Percentiles rank a stretch among this genome's conserved stretches.
Evolutionary conservation across 768 basidiomycete genomes (phyloP).

Genomic region (Podaxis mareebaensis): DNA sequence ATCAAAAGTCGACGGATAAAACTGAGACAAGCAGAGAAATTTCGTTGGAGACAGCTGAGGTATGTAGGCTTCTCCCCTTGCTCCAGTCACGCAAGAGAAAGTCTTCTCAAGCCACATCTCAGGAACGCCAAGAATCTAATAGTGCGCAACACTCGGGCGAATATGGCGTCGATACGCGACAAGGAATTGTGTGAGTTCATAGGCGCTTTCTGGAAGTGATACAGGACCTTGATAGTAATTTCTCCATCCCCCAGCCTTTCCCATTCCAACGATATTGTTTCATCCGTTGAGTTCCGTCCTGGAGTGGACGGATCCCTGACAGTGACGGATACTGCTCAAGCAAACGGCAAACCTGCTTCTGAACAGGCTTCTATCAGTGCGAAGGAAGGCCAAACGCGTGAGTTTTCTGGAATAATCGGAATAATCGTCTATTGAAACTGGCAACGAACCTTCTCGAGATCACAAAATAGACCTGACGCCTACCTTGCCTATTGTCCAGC

Average conservation of each 20-base stretch:
- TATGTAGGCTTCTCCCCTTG: background rate
- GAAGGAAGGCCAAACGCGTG: background rate
- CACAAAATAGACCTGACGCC: background rate
- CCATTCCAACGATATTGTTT: background rate
- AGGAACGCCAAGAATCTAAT: background rate
- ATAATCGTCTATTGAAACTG: background rate
- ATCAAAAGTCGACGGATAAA: slow-evolving; percentile 1
- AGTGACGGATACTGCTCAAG: background rate
- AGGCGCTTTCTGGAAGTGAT: background rate
- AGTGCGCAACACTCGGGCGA: background rate
- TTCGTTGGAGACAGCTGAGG: slow-evolving; percentile 21
- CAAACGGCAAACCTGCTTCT: background rate
- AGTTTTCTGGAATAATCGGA: background rate
- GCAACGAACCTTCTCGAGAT: background rate
- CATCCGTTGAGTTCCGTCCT: background rate
- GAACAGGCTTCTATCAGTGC: background rate
- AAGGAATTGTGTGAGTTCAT: background rate
- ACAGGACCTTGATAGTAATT: background rate
- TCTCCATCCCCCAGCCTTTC: background rate
- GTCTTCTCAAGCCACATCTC: background rate
- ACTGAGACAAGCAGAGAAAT: slow-evolving; percentile 31
- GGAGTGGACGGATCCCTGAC: background rate
- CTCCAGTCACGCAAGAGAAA: background rate
- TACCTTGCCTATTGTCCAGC: background rate
- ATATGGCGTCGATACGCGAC: background rate